Evolutionary conservation across 2,329 filamentous ascomycete species (phyloP), one percentile per base, ranked within the genome.

Genomic region (Fusarium continuum): DNA sequence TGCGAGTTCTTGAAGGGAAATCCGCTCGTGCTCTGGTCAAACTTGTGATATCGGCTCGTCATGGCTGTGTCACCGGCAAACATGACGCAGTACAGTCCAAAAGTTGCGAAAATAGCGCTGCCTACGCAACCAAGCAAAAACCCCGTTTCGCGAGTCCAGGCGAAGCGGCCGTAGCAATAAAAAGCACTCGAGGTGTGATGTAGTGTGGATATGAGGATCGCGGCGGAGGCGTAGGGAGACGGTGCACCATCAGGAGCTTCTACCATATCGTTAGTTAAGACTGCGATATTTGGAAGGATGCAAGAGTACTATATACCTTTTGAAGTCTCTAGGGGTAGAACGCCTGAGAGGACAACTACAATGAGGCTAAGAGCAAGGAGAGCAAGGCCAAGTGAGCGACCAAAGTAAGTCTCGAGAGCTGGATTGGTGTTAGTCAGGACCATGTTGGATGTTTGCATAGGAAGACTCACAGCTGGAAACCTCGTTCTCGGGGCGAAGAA

Each of bases 371-470:
- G 77, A 9, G 86, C 79, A 19, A 93, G 78, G 38, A 92, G 82
- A 25, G 87, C 79, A 53, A 93, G 79, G 62, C 89, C 91, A 2
- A 92, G 82, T 23, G 83, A 86, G 35, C 91, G 89, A 46, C 87
- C 87, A 74, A 93, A 88, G 81, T 94, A 94, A 52, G 85, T 77
- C 75, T 93, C 90, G 26, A 92, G 80, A 20, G 58, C 70, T 71
- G n/a, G n/a, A 31, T 77, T n/a, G 22, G 14, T 36, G 23, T 52
- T 52, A 51, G 34, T 48, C 23, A 17, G 13, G 26, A 46, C 16
- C 14, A 14, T 28, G n/a, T n/a, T n/a, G 8, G 11, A 34, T 22
- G 3, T 20, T 2, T 17, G 17, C 20, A 11, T 8, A 9, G 10
- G 9, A 4, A 20, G 8, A 14, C 75, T 35, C 29, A 79, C 78